Evolutionary conservation across 2,329 filamentous ascomycete species (phyloP), one percentile per base, ranked within the genome.

Genomic region (Bipolaris victoriae): DNA sequence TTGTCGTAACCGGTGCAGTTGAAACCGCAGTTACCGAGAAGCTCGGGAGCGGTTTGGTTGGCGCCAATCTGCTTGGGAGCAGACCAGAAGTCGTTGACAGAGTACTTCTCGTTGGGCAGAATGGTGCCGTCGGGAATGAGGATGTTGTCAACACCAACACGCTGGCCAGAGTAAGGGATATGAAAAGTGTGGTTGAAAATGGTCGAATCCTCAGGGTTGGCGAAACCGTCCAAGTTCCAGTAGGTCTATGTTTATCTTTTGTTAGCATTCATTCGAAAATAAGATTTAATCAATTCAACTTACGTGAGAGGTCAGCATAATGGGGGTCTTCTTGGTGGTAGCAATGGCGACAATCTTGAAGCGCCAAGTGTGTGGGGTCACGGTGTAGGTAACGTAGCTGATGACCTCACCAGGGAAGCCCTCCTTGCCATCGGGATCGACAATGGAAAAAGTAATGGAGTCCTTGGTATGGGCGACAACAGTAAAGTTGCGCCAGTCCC

Each of bases 1-100:
- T 81, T 92, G 72, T 94, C 92, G 76, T 96, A 96, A 26, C 94
- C 94, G 0, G 85, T 89, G 81, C 94, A 98, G 75, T 86, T 86
- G 62, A 82, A 84, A 15, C 92, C 93, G 73, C 94, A 97, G 78
- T 94, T 91, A 40, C 86, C 87, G 7, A 82, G 63, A 2, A 93
- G 79, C 48, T 86, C 87, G 0, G 85, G 81, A 49, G 86, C 82
- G 20, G 81, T 77, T 50, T 91, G 83, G 65, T 90, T 88, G 35
- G 86, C 81, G 26, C 92, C 92, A 47, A 97, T 81, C 66, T 91
- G 84, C 81, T 96, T 96, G 9, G 91, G 89, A 24, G 83, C 77
- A 48, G 87, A 90, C 88, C 92, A 97, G 79, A 93, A 91, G 76
- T 92, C 89, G 67, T 92, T 90, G 62, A 91, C 87, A 0, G 86